phyloP scores from a whole-genome alignment of 805 yeast species.

The Saccharomycopsis guyanensis region DNA sequence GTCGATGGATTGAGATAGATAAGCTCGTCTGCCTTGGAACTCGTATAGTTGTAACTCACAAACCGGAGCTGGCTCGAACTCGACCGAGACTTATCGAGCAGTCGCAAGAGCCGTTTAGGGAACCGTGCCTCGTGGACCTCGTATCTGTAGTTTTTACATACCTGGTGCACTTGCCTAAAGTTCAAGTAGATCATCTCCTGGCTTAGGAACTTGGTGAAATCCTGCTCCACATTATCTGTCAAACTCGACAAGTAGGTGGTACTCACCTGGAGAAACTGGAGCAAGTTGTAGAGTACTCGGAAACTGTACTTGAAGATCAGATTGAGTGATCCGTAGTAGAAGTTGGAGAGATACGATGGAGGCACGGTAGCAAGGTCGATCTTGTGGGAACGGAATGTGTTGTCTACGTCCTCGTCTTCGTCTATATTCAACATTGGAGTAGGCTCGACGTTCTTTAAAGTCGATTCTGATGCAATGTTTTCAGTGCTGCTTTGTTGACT shows the following conservation, averaged over 20 bases:
- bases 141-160: slow-evolving; percentile 69
- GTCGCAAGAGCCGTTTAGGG: slow-evolving; percentile 42
- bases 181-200: slow-evolving; percentile 52
- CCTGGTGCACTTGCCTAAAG: slow-evolving; percentile 61
- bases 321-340: slow-evolving; percentile 15
- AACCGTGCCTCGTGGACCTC: slow-evolving; percentile 75
- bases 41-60: background rate
- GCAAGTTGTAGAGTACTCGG: slow-evolving; percentile 15
- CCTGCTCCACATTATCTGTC: slow-evolving; percentile 23
- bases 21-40: background rate
- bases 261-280: slow-evolving; percentile 20
- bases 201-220: slow-evolving; percentile 29
- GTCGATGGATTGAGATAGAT: background rate
- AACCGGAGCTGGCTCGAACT: background rate
- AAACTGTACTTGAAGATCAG: slow-evolving; percentile 15
- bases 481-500: too few relatives aligned
- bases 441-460: background rate
- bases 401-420: slow-evolving; percentile 3
- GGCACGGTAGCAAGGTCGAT: slow-evolving; percentile 7
- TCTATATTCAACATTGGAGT: background rate
- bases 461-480: background rate
- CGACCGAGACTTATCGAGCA: slow-evolving; percentile 19
- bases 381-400: too few relatives aligned
- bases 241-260: slow-evolving; percentile 9
- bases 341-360: slow-evolving; percentile 10